Evolutionary conservation across 306 rosid genomes (phyloP), one percentile per base, ranked within the genome.

Genomic region (Quercus glauca): DNA sequence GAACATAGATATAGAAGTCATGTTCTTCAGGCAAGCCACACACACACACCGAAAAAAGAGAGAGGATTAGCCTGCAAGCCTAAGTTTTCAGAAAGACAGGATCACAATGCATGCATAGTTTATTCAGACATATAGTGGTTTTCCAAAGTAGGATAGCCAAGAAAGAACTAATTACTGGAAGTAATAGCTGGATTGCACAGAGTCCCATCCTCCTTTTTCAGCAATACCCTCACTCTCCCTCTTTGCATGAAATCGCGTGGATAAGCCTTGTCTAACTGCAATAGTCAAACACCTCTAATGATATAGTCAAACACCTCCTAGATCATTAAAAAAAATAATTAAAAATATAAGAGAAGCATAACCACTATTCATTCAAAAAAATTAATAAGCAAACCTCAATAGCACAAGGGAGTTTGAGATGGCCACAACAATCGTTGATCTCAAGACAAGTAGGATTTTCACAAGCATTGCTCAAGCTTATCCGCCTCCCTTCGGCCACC

Each of bases 201-300:
- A 67, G 92, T 78, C 17, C 99, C 99, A 81, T 92, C 98, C 61
- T 89, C 98, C 79, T 75, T 91, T 77, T 91, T 92, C 67, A 95
- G 90, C 90, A 80, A 83, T 2, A 87, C 94, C 86, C 99, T 87
- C 57, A 92, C 92, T 77, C 99, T 83, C 76, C 97, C 99, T 73
- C 86, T 79, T 90, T 92, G 98, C 95, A 91, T 88, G 80, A 91
- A 95, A 86, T 95, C 97, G 5, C 97, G 96, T 3, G 97, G 97
- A 59, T 94, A 94, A 73, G 97, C 98, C 86, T 91, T 94, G 69
- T 91, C 92, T 31, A 87, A 71, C 98, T 91, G 84, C 59, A 67
- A 21, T 29, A 79, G 20, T 69, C 74, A 80, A 75, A 64, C 52
- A 79, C 37, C n/a, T 12, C 10, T n/a, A n/a, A n/a, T n/a, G n/a